Percentiles rank a stretch among this genome's conserved stretches.
Conservation (phyloP, 768 basidiomycete species). For the Lepiota brunneoincarnata region DNA sequence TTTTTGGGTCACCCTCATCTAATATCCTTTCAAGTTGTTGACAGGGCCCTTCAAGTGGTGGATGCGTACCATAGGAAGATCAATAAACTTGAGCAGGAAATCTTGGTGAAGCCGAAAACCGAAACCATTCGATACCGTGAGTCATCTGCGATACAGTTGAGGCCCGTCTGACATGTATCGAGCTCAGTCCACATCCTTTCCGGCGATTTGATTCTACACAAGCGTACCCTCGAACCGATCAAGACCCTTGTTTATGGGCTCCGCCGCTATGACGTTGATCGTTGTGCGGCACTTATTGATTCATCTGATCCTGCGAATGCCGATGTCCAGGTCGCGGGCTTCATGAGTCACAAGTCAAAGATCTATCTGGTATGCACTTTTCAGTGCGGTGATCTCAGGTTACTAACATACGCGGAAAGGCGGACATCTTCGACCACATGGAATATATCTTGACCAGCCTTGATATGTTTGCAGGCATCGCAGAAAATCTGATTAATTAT, state of each 20-base stretch:
- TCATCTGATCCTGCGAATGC: constrained; percentile 35
- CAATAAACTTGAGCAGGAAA: constrained; percentile 54
- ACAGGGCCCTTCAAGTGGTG: constrained; percentile 63
- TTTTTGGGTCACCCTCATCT: background rate
- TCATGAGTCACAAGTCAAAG: too few species aligned
- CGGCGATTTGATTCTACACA: too few species aligned
- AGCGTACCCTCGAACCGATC: too few species aligned
- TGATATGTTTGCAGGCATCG: constrained; percentile 71
- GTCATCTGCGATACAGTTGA: too few species aligned
- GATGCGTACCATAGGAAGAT: constrained; percentile 68
- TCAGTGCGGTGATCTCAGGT: background rate
- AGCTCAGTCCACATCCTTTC: too few species aligned
- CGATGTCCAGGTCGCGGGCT: constrained; percentile 46
- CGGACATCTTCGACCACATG: constrained; percentile 76
- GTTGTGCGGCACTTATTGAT: constrained; percentile 56
- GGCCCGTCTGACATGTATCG: too few species aligned
- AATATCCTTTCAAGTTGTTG: constrained; percentile 47
- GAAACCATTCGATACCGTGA: constrained; percentile 52
- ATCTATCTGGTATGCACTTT: constrained; percentile 41
- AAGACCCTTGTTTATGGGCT: too few species aligned
- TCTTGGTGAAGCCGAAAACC: constrained; percentile 61
- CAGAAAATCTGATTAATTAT: constrained; percentile 75
- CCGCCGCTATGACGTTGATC: constrained; percentile 68
- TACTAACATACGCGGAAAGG: constrained; percentile 31
- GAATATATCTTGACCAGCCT: constrained; percentile 67